Evolutionary conservation across 2,329 filamentous ascomycete species (phyloP), one percentile per base, ranked within the genome.

Genomic region (Nemania diffusa): DNA sequence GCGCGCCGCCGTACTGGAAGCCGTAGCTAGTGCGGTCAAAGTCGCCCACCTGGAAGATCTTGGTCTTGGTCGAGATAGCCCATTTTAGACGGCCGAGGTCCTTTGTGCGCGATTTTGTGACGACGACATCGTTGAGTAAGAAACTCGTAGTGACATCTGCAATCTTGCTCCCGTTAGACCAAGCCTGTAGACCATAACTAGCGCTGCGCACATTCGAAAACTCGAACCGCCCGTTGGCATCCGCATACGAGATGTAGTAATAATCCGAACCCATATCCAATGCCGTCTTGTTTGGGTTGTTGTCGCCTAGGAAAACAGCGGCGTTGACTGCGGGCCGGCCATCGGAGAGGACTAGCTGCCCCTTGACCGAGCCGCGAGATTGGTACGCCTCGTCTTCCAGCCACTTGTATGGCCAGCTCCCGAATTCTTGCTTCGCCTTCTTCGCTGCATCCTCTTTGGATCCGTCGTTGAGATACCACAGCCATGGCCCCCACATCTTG

Each of bases 221-320:
- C 13, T 73, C 72, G 69, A 86, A 86, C 1, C 73, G 68, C 15
- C 84, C 84, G 0, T 78, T 52, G 0, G 70, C 72, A 59, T 82
- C 81, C 1, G 84, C 80, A 67, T 84, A 82, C 0, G 78, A 74
- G 7, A 82, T 84, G 74, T 86, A 85, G 73, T 86, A 85, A 74
- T 84, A 84, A 22, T 78, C 76, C 3, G 78, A 76, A 24, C 84
- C 84, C 73, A 84, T 81, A 56, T 85, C 83, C 0, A 86, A 77
- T 7, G 83, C 79, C 5, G 80, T 80, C 58, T 82, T 78, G 29
- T 78, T 81, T 0, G 81, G 78, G 42, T 81, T 73, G 64, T 81
- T 82, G 64, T 85, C 84, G 2, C 84, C 84, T 0, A 86, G 79
- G 75, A 85, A 85, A 3, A 85, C 80, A 5, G 83, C 81, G 8